These are phyloP conservation scores for Lentinus tigrinus DNA, from an alignment of 768 basidiomycete species.

Conservation along the genomic window DNA sequence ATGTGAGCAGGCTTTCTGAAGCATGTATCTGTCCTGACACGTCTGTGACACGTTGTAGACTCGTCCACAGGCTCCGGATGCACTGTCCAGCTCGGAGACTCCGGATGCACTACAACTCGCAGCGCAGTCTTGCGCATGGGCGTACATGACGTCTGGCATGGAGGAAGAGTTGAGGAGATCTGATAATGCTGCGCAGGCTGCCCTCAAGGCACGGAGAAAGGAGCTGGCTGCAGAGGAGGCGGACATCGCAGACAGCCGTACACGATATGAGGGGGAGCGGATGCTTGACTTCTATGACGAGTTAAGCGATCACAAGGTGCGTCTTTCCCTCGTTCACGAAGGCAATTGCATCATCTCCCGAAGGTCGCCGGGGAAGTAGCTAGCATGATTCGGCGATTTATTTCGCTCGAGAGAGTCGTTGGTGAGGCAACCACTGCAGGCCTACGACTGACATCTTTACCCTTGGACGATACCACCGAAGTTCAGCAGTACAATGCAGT, in stretches of 20 bases:
- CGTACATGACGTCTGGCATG: slow-evolving; percentile 57
- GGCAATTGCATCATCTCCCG: not conserved
- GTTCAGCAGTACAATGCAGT: slow-evolving; percentile 7
- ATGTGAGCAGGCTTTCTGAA: not conserved
- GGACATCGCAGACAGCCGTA: slow-evolving; percentile 39
- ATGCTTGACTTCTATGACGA: slow-evolving; percentile 47
- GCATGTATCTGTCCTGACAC: not conserved
- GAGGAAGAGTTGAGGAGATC: slow-evolving; percentile 48
- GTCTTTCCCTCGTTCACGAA: not conserved
- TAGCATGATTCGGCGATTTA: not conserved
- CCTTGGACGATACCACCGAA: slow-evolving; percentile 8
- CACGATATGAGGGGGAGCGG: slow-evolving; percentile 44
- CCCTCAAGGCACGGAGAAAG: slow-evolving; percentile 34
- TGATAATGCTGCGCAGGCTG: slow-evolving; percentile 38
- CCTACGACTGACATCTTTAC: not conserved
- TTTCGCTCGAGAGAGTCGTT: not conserved
- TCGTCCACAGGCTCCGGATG: not conserved
- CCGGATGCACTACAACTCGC: slow-evolving; percentile 43
- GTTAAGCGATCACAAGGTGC: slow-evolving; percentile 36
- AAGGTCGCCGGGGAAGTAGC: slow-evolving; percentile 4
- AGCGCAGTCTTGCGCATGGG: slow-evolving; percentile 57
- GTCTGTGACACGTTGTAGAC: not conserved
- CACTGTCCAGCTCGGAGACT: not conserved
- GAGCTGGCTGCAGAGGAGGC: slow-evolving; percentile 40
- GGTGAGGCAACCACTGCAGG: not conserved